These are phyloP conservation scores for Mycena filopes DNA, from an alignment of 768 basidiomycete genomes.

Conservation along the genomic window DNA sequence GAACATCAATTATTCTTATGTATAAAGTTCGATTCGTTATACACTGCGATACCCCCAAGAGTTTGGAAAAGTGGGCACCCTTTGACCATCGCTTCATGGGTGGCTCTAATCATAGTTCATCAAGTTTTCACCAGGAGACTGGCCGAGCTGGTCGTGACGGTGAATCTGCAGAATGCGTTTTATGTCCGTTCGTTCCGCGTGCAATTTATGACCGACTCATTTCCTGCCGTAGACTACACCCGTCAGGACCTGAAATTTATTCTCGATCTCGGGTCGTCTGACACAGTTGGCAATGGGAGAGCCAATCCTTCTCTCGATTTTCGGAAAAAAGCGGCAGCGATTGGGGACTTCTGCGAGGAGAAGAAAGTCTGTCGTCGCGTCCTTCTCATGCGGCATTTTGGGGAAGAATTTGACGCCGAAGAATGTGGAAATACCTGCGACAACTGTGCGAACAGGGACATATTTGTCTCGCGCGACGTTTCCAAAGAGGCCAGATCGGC, in stretches of 20 bases:
- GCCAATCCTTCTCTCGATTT: neutral
- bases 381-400: no score
- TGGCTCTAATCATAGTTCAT: no score
- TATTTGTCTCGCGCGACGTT: no score
- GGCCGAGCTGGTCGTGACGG: no score
- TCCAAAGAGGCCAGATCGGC: neutral
- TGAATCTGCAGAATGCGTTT: no score
- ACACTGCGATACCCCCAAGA: constrained; percentile 6
- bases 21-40: constrained; percentile 7
- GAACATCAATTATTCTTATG: neutral
- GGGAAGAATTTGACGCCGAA: no score
- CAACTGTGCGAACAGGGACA: no score
- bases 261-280: no score
- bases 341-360: constrained; percentile 10
- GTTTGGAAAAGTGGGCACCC: constrained; percentile 9
- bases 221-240: constrained; percentile 1
- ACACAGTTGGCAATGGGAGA: neutral
- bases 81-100: no score
- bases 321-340: neutral
- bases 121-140: no score
- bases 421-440: no score
- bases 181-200: neutral
- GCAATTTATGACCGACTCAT: neutral
- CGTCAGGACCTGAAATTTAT: neutral
- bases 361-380: no score